Evolutionary conservation across 2,329 filamentous ascomycete genomes (phyloP).

Genomic region (Hymenoscyphus occultus): DNA sequence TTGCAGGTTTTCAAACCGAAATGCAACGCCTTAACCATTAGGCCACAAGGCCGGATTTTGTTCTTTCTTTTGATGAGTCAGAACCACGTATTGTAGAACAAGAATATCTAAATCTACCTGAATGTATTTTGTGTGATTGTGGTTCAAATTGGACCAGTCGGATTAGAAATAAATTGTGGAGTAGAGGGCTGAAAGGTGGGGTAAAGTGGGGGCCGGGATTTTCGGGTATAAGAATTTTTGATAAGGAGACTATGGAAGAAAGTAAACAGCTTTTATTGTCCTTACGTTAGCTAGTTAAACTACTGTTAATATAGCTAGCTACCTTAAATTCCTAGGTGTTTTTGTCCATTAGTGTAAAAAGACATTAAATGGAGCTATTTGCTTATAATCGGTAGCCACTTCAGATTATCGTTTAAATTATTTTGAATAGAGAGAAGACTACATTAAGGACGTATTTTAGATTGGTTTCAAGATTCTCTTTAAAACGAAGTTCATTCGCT

Average conservation of each 20-base stretch:
- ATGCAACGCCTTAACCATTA: conserved; percentile 15
- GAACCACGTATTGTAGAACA: neutral
- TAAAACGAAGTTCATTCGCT: too few relatives aligned
- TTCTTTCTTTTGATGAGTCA: neutral
- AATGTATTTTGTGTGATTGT: neutral
- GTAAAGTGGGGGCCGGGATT: neutral
- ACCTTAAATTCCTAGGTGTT: too few relatives aligned
- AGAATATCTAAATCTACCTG: neutral
- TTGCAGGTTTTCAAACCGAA: conserved; percentile 10
- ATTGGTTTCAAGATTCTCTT: too few relatives aligned
- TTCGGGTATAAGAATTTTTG: neutral
- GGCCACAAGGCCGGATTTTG: conserved; percentile 9
- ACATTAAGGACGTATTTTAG: too few relatives aligned
- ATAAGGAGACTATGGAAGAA: neutral
- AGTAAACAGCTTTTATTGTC: too few relatives aligned
- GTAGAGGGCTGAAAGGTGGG: neutral
- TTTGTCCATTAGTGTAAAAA: too few relatives aligned
- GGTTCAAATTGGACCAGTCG: neutral
- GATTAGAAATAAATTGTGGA: neutral
- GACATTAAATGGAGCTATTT: too few relatives aligned
- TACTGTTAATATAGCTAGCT: too few relatives aligned
- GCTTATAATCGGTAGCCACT: too few relatives aligned
- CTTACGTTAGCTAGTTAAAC: too few relatives aligned
- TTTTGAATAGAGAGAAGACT: too few relatives aligned
- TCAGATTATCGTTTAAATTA: too few relatives aligned